Evolutionary conservation across 306 rosid genomes (phyloP).

Genomic region (Rosa lucieae): DNA sequence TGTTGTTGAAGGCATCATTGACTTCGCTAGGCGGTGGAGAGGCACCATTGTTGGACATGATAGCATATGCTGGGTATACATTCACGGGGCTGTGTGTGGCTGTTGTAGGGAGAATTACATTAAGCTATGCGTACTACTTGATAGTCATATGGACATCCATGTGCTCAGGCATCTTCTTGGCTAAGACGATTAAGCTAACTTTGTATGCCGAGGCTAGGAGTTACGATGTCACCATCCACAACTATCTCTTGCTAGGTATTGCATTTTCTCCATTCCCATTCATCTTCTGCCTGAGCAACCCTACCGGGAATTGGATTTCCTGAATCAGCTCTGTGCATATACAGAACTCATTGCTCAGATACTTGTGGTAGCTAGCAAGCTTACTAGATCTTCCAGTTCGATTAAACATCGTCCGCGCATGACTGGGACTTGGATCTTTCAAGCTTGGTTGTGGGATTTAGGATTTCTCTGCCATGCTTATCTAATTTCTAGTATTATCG

Average conservation of each 20-base stretch:
- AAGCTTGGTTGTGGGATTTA: background rate
- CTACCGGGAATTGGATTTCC: background rate
- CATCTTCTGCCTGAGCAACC: slow-evolving; percentile 22
- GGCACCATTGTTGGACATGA: slow-evolving; percentile 59
- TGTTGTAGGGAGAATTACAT: slow-evolving; percentile 50
- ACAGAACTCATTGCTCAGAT: background rate
- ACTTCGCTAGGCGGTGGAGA: slow-evolving; percentile 59
- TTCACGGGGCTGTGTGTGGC: slow-evolving; percentile 61
- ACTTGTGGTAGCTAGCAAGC: background rate
- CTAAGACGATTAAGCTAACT: slow-evolving; percentile 65
- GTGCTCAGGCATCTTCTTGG: slow-evolving; percentile 72
- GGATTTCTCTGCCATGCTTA: background rate
- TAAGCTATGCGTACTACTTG: slow-evolving; percentile 54
- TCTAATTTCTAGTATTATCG: background rate
- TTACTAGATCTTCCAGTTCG: background rate
- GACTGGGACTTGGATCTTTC: background rate
- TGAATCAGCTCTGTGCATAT: background rate
- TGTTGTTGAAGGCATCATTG: slow-evolving; percentile 54
- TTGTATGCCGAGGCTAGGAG: slow-evolving; percentile 59
- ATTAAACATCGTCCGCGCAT: background rate
- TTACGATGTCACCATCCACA: slow-evolving; percentile 58
- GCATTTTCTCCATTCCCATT: slow-evolving; percentile 67
- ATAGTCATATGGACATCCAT: slow-evolving; percentile 62
- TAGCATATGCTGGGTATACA: slow-evolving; percentile 66
- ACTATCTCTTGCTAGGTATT: slow-evolving; percentile 68